Percentiles rank a stretch among this genome's conserved stretches.
phyloP scores from a whole-genome alignment of 495 filamentous ascomycete species.

The Chaetomium tenue region DNA sequence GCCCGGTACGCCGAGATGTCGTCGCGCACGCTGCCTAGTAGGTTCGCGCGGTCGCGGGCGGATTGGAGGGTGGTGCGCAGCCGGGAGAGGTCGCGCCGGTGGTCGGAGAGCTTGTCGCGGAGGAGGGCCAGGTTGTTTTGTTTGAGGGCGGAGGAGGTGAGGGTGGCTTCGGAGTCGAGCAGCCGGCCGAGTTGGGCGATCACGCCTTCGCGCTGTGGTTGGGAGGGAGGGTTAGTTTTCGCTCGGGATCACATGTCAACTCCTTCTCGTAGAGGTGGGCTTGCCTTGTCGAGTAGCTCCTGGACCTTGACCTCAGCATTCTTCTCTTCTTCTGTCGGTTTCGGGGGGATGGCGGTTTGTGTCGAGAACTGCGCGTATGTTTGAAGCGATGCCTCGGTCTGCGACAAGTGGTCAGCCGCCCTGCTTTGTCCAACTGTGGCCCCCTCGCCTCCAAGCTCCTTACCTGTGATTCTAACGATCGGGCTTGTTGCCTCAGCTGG shows the following conservation, averaged over 20 bases:
- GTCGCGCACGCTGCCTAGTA: conserved; percentile 85
- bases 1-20: conserved; percentile 88
- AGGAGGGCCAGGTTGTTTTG: conserved; percentile 92
- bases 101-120: conserved; percentile 82
- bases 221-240: conserved; percentile 13
- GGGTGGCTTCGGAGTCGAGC: conserved; percentile 88
- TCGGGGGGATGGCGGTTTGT: conserved; percentile 70
- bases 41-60: conserved; percentile 80
- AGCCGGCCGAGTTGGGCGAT: conserved; percentile 82
- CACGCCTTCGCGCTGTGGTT: conserved; percentile 69
- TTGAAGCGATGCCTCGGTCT: conserved; percentile 94
- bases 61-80: conserved; percentile 65
- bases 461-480: conserved; percentile 91
- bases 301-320: conserved; percentile 76
- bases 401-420: neutral
- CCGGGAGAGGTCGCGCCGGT: conserved; percentile 76
- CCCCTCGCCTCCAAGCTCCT: neutral
- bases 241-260: neutral
- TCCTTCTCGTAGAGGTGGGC: neutral
- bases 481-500: conserved; percentile 90
- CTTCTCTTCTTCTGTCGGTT: conserved; percentile 82
- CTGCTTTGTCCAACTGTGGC: neutral
- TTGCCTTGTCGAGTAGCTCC: conserved; percentile 76
- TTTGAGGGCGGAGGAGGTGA: conserved; percentile 86
- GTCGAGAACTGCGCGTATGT: conserved; percentile 95